A percentile compares a stretch with the other conserved stretches of the same genome.
phyloP scores from a whole-genome alignment of 306 rosid genomes.

The Crataegus laevigata region DNA sequence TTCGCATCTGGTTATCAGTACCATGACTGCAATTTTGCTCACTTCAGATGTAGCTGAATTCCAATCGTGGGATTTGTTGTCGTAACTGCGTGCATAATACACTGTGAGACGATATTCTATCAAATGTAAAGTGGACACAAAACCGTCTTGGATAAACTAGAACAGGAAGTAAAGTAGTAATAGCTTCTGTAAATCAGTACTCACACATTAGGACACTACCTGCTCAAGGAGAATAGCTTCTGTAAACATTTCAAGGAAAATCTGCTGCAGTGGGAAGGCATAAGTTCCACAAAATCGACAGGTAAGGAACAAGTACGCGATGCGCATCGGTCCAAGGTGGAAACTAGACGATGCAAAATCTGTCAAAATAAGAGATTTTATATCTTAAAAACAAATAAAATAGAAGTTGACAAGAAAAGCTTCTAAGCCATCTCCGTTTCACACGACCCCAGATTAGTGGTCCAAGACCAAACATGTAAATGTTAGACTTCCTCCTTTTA shows the following conservation, averaged over 20 bases:
- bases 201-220: slow-evolving; percentile 33
- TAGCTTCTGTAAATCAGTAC: background rate
- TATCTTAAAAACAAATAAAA: slow-evolving; percentile 8
- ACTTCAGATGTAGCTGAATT: slow-evolving; percentile 65
- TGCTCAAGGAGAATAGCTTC: slow-evolving; percentile 88
- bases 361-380: slow-evolving; percentile 20
- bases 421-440: background rate
- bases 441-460: background rate
- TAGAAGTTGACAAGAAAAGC: background rate
- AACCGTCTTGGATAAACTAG: background rate
- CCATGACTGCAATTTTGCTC: slow-evolving; percentile 67
- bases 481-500: background rate
- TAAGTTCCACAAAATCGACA: slow-evolving; percentile 84
- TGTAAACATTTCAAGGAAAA: slow-evolving; percentile 88
- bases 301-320: slow-evolving; percentile 91
- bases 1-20: slow-evolving; percentile 74
- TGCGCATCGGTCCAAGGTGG: slow-evolving; percentile 93
- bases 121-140: background rate
- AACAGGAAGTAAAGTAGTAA: background rate
- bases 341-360: slow-evolving; percentile 71
- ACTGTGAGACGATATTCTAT: background rate
- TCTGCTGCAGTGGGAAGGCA: slow-evolving; percentile 91
- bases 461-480: too few relatives aligned
- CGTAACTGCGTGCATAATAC: slow-evolving; percentile 34
- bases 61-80: slow-evolving; percentile 45